These are phyloP conservation scores for Didymellaceae sp. DNA, from an alignment of 2,329 filamentous ascomycete species.

Conservation along the genomic window DNA sequence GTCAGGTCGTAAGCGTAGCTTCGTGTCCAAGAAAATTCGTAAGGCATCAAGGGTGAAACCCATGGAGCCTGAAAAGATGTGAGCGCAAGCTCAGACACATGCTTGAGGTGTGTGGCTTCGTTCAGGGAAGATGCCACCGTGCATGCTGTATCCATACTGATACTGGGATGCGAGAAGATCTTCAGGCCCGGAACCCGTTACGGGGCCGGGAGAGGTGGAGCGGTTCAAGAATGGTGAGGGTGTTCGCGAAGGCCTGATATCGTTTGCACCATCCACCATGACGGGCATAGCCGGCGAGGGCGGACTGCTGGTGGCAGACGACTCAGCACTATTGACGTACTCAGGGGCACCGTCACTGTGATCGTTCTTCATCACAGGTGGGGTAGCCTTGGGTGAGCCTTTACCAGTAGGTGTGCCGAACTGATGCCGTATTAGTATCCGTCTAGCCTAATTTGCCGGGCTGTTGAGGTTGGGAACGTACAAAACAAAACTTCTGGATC, in stretches of 20 bases:
- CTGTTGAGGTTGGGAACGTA: conserved; percentile 70
- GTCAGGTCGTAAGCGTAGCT: conserved; percentile 42
- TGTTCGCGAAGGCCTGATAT: conserved; percentile 36
- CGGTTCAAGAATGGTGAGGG: conserved; percentile 47
- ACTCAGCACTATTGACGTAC: conserved; percentile 37
- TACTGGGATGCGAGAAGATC: conserved; percentile 52
- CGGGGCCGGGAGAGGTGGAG: conserved; percentile 52
- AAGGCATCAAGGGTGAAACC: conserved; percentile 21
- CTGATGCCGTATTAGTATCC: conserved; percentile 54
- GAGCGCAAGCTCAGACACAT: conserved; percentile 37
- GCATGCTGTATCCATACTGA: conserved; percentile 50
- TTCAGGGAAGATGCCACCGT: conserved; percentile 54
- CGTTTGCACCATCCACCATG: conserved; percentile 50
- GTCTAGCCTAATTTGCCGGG: conserved; percentile 43
- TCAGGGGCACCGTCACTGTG: conserved; percentile 42
- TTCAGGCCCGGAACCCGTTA: conserved; percentile 49
- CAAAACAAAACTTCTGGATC: conserved; percentile 99
- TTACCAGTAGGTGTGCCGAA: conserved; percentile 58
- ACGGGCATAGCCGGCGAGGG: conserved; percentile 42
- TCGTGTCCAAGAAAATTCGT: conserved; percentile 49
- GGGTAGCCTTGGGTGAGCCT: conserved; percentile 44
- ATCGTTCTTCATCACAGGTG: conserved; percentile 31
- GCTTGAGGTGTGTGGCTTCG: conserved; percentile 53
- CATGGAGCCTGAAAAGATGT: conserved; percentile 14
- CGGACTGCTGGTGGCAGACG: conserved; percentile 48